phyloP scores from a whole-genome alignment of 179 eudicot species.

The Gypsophila paniculata region DNA sequence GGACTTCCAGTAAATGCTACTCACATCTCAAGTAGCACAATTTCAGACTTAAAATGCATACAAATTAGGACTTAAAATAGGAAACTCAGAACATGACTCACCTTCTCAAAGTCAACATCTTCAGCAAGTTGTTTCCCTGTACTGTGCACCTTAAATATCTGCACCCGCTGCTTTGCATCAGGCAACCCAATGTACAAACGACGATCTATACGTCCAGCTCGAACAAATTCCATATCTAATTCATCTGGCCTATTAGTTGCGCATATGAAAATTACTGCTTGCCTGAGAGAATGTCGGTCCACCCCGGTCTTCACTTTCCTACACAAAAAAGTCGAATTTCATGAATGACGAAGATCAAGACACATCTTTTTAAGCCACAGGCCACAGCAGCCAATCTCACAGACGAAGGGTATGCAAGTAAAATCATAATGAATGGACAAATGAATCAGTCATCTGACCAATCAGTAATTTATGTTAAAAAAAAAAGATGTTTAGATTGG shows the following conservation, averaged over 20 bases:
- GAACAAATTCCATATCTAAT: constrained; percentile 71
- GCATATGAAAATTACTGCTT: constrained; percentile 89
- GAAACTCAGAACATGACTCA: constrained; percentile 16
- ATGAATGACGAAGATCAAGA: not conserved
- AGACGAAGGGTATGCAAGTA: not conserved
- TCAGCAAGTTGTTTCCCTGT: constrained; percentile 73
- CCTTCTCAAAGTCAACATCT: constrained; percentile 83
- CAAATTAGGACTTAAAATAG: not conserved
- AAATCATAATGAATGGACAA: not conserved
- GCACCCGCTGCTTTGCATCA: constrained; percentile 81
- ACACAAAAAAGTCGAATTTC: constrained; percentile 11
- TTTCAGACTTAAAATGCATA: not conserved
- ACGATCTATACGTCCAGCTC: constrained; percentile 86
- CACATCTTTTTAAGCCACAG: constrained; percentile 6
- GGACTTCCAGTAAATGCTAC: not conserved
- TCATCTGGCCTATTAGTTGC: constrained; percentile 97
- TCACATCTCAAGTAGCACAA: constrained; percentile 1
- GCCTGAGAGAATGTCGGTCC: constrained; percentile 77
- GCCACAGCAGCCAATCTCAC: not conserved
- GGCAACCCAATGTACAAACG: constrained; percentile 87
- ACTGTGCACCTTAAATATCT: constrained; percentile 85
- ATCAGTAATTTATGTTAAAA: too few relatives aligned
- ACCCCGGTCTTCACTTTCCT: constrained; percentile 84
- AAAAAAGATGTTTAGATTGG: not conserved
- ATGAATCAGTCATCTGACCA: not conserved